Base-by-base conservation (phyloP, 345 rosid genomes). In the Carallia pectinifolia region DNA sequence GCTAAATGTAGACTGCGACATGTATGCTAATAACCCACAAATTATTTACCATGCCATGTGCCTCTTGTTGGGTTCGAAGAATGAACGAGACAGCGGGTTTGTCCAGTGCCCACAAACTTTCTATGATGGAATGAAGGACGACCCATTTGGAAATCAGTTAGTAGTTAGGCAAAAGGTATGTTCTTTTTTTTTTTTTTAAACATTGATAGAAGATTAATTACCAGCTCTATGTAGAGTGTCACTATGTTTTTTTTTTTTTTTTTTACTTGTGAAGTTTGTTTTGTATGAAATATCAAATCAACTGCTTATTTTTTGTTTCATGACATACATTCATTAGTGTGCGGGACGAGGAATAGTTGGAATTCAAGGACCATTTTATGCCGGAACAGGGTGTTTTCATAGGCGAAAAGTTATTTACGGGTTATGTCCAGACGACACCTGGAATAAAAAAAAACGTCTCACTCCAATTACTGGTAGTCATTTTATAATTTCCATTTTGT, bases 1-100 rank as follows among this genome's bases (percentile, higher is more conserved):
- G 85, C 67, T 90, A 54, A 93, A 90, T 69, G 85, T 93, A 19
- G 97, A 93, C 66, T 93, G 96, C 23, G 96, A 90, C 62, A 89
- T 86, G 90, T 89, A 60, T 59, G 89, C 23, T 1, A 84, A 87
- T 68, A 85, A 87, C 71, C 84, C 93, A 3, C 64, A 82, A 12
- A 76, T 83, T 56, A 62, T 87, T 64, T 61, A 64, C 13, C 85
- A 80, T 44, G 89, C 95, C 18, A 79, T 83, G 81, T 90, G 92
- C 65, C 58, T 81, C 10, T 75, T 87, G 29, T 66, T 87, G 0
- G 76, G 71, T 0, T 61, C 82, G 4, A 19, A 47, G 6, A 63
- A 60, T 0, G 79, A 70, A 69, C 60, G 29, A 18, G 80, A 79
- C 0, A 68, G 72, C 2, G 93, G 68, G 4, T 93, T 78, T 69